phyloP scores from a whole-genome alignment of 768 basidiomycete species.

The Tremella mesenterica region DNA sequence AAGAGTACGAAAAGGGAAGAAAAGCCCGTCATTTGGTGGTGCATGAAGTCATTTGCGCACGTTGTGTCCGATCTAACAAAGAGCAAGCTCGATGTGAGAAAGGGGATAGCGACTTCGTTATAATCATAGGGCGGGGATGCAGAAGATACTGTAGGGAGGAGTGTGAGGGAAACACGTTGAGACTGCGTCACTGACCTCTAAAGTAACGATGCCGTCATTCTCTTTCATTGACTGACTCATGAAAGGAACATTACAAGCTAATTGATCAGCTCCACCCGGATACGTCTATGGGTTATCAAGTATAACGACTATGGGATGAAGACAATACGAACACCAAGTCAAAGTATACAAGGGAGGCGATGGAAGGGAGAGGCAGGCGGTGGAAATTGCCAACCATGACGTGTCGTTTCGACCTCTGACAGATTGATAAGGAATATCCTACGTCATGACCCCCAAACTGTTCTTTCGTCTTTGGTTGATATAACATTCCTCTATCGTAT shows the following conservation, averaged over 20 bases:
- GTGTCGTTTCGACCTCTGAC: too few species aligned
- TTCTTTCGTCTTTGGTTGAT: neutral
- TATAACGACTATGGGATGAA: neutral
- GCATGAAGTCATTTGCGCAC: conserved; percentile 37
- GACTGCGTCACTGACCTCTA: neutral
- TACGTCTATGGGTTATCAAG: neutral
- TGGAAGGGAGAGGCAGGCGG: too few species aligned
- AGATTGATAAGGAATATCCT: neutral
- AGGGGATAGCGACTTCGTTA: conserved; percentile 31
- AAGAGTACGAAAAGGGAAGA: conserved; percentile 6
- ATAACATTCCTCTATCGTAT: neutral
- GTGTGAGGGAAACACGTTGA: neutral
- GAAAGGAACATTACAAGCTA: too few species aligned
- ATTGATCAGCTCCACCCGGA: too few species aligned
- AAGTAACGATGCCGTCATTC: neutral
- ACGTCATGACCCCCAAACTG: conserved; percentile 4
- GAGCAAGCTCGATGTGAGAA: conserved; percentile 5
- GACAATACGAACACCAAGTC: neutral
- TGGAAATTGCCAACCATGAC: too few species aligned
- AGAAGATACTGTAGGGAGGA: neutral
- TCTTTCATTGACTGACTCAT: neutral
- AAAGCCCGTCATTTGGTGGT: conserved; percentile 30
- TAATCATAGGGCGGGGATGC: conserved; percentile 20
- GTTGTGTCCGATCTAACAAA: conserved; percentile 2
- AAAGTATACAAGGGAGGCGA: neutral